Evolutionary conservation across 768 basidiomycete genomes (phyloP), one percentile per base, ranked within the genome.

Genomic region (Lactarius akahatsu): DNA sequence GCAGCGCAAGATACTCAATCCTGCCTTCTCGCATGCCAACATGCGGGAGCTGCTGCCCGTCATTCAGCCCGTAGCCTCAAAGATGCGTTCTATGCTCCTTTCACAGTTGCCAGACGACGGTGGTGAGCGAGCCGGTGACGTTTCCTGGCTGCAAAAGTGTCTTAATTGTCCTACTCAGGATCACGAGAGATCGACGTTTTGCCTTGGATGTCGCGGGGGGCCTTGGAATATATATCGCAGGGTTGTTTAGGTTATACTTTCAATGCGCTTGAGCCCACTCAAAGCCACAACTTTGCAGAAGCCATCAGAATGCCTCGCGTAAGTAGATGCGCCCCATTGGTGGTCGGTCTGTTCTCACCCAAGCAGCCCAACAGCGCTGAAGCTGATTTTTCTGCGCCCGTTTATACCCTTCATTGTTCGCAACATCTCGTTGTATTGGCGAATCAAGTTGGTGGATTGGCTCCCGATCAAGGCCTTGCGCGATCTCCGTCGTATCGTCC

Each of bases 221-320:
- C 80, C 28, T 69, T 80, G 16, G 79, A 80, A 60, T 78, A 77
- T 58, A 72, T 80, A 34, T 74, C 73, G 13, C 75, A 76, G 57
- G 76, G 73, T 9, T 72, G 72, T 2, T 65, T 80, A 0, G 79
- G 80, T 0, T 72, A 79, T 64, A 73, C 72, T 3, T 75, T 80
- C 59, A 66, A 75, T 16, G 74, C 73, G 1, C 65, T 78, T 1
- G 72, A 77, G 13, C 26, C 71, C 4, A 59, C 64, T 23, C 72
- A 71, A 28, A 69, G 71, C 43, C 74, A 72, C 52, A 70, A 71
- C 9, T 78, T 78, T 62, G 66, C 73, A 16, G 67, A 73, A 8
- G 75, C 76, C 1, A 72, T 80, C 26, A 70, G 71, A 41, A 69
- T n/a, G 55, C 20, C 59, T 80, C 20, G 73, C 70, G 79, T 80